Evolutionary conservation across 2,329 filamentous ascomycete genomes (phyloP).

Genomic region (Cladosporium cucumerinum): DNA sequence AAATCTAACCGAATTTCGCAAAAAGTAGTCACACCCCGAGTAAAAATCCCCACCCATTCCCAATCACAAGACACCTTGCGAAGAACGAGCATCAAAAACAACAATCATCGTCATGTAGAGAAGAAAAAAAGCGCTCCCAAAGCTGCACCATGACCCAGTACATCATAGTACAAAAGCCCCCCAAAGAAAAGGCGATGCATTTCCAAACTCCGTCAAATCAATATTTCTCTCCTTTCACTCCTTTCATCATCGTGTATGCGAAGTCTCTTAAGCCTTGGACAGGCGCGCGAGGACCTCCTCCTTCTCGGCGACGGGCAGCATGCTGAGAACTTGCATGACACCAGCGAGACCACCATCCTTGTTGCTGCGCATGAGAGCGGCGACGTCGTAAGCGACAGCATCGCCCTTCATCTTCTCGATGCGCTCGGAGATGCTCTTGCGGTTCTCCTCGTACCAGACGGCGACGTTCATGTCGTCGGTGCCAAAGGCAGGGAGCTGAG

Average conservation of each 20-base stretch:
- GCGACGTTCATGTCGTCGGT: slow-evolving; percentile 79
- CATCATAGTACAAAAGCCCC: not conserved
- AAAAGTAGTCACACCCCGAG: not conserved
- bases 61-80: slow-evolving; percentile 8
- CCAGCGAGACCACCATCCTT: slow-evolving; percentile 74
- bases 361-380: slow-evolving; percentile 63
- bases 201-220: not conserved
- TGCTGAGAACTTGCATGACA: slow-evolving; percentile 77
- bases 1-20: not conserved
- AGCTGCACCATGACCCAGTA: not conserved
- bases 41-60: not conserved
- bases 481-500: slow-evolving; percentile 70
- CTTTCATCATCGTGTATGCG: not conserved
- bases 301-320: slow-evolving; percentile 83
- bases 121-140: not conserved
- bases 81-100: not conserved
- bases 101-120: slow-evolving; percentile 1
- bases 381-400: slow-evolving; percentile 65
- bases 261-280: slow-evolving; percentile 36
- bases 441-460: slow-evolving; percentile 94
- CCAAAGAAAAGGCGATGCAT: not conserved
- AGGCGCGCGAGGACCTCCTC: slow-evolving; percentile 69
- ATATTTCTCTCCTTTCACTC: not conserved
- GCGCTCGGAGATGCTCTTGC: slow-evolving; percentile 76
- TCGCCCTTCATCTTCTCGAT: slow-evolving; percentile 80